Evolutionary conservation across 2,329 filamentous ascomycete genomes (phyloP).

Genomic region (Xylaria sp.): DNA sequence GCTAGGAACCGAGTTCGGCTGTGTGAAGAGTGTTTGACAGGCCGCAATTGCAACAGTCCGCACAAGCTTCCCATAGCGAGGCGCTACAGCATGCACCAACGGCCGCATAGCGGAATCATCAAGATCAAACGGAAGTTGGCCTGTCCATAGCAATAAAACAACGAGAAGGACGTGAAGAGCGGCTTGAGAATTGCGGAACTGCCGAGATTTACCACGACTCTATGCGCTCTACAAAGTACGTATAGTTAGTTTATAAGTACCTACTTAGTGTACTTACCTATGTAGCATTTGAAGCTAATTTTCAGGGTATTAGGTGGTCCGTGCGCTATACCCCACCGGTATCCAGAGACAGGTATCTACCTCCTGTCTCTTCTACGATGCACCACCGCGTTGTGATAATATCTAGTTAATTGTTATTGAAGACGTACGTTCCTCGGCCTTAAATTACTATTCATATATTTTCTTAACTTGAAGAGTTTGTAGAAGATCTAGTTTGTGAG

Average conservation of each 20-base stretch:
- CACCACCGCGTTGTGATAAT: background rate
- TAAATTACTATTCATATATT: too few relatives aligned
- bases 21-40: conserved; percentile 15
- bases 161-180: conserved; percentile 8
- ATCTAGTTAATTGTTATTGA: too few relatives aligned
- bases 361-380: background rate
- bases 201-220: background rate
- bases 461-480: too few relatives aligned
- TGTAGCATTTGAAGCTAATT: too few relatives aligned
- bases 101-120: conserved; percentile 42
- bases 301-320: too few relatives aligned
- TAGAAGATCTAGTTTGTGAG: too few relatives aligned
- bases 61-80: conserved; percentile 46
- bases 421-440: too few relatives aligned
- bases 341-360: too few relatives aligned
- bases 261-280: too few relatives aligned
- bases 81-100: conserved; percentile 41
- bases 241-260: background rate
- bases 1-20: background rate
- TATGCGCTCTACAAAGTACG: background rate
- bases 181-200: conserved; percentile 16
- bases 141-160: conserved; percentile 38
- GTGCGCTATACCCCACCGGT: too few relatives aligned
- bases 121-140: conserved; percentile 34
- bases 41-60: conserved; percentile 33